Conservation (phyloP, 768 basidiomycete genomes). For the Dacryopinax spathularia region DNA sequence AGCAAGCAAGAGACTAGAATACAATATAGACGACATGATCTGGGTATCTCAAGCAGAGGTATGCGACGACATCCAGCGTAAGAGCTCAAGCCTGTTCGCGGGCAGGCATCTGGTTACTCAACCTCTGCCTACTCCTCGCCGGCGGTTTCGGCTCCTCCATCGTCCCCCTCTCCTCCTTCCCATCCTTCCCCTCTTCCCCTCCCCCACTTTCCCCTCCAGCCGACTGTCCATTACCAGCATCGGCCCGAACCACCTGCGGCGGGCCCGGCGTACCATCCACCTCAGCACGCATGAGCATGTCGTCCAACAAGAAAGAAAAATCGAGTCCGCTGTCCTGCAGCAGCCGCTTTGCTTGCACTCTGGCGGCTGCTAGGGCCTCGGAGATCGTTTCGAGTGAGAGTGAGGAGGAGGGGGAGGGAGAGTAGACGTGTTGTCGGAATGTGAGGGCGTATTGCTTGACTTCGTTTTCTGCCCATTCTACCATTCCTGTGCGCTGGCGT, state of each 20-base stretch:
- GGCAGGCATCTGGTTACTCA: neutral
- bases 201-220: neutral
- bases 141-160: neutral
- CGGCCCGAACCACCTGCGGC: neutral
- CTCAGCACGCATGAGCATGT: conserved; percentile 30
- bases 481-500: conserved; percentile 47
- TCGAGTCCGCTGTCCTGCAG: conserved; percentile 88
- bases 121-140: neutral
- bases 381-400: conserved; percentile 54
- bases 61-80: neutral
- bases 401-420: conserved; percentile 67
- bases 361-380: conserved; percentile 64
- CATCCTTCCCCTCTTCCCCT: neutral
- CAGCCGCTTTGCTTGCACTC: conserved; percentile 67
- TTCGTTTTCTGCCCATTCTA: conserved; percentile 84
- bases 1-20: neutral
- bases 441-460: conserved; percentile 69
- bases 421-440: conserved; percentile 85
- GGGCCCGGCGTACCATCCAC: neutral
- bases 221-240: neutral
- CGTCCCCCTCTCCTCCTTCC: neutral
- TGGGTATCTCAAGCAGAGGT: neutral
- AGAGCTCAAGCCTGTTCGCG: neutral
- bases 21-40: neutral
- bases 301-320: conserved; percentile 81